Percentiles rank a stretch among this genome's conserved stretches.
phyloP scores from a whole-genome alignment of 176 grass and related monocot species.

The bread wheat (Triticum aestivum) region IWGSC_CS_RefSeq_v2.1 NC_057795.1:311509049-311509548 shows the following conservation, averaged over 20 bases:
- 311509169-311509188: too few species aligned
- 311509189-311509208: not conserved
- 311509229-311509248: not conserved
- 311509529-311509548: not conserved
- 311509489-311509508: not conserved
- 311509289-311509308: not conserved
- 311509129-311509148: not conserved
- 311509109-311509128: slow-evolving; percentile 24
- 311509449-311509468: not conserved
- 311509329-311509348: too few species aligned
- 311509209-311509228: not conserved
- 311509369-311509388: not conserved
- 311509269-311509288: not conserved
- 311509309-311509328: too few species aligned
- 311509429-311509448: not conserved
- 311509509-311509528: not conserved
- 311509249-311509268: not conserved
- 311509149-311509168: too few species aligned
- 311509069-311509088: slow-evolving; percentile 39
- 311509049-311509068: not conserved
- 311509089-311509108: slow-evolving; percentile 28
- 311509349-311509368: not conserved
- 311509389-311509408: not conserved
- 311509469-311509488: not conserved
- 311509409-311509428: not conserved